These are phyloP conservation scores for Peterozyma xylosa DNA, from an alignment of 805 yeast genomes.

Conservation along the genomic window DNA sequence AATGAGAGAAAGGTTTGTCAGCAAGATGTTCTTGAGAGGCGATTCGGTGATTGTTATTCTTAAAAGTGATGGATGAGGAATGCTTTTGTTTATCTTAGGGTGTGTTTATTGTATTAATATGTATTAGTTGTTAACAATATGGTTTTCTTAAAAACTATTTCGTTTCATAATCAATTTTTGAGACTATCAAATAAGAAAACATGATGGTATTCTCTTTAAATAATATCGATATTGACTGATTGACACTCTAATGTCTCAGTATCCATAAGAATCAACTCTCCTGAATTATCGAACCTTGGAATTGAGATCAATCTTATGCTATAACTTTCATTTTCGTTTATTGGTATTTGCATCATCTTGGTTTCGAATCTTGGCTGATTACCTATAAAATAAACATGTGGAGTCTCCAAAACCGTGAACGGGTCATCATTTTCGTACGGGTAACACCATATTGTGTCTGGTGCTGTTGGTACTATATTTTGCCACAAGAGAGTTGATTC, in stretches of 20 bases:
- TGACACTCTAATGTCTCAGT: conserved; percentile 48
- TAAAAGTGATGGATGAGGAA: conserved; percentile 22
- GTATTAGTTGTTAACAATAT: not conserved
- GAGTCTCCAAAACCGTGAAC: conserved; percentile 68
- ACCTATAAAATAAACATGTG: conserved; percentile 83
- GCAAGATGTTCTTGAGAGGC: conserved; percentile 89
- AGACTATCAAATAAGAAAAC: no score
- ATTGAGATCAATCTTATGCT: conserved; percentile 51
- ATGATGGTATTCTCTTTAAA: not conserved
- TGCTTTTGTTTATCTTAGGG: no score
- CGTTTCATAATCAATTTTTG: no score
- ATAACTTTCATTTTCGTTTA: conserved; percentile 19
- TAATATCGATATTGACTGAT: conserved; percentile 27
- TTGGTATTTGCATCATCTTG: conserved; percentile 27
- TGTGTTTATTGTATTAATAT: no score
- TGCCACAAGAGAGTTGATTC: conserved; percentile 76
- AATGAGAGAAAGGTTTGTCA: conserved; percentile 65
- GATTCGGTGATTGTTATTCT: conserved; percentile 87
- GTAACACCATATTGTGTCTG: conserved; percentile 88
- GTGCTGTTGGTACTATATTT: conserved; percentile 88
- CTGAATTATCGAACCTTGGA: conserved; percentile 64
- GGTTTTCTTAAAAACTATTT: no score
- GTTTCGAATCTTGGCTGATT: conserved; percentile 65
- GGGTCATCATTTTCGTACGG: conserved; percentile 79
- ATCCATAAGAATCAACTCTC: conserved; percentile 58